These are phyloP conservation scores for Irpex rosettiformis DNA, from an alignment of 1,284 basidiomycete genomes.

Conservation along the genomic window DNA sequence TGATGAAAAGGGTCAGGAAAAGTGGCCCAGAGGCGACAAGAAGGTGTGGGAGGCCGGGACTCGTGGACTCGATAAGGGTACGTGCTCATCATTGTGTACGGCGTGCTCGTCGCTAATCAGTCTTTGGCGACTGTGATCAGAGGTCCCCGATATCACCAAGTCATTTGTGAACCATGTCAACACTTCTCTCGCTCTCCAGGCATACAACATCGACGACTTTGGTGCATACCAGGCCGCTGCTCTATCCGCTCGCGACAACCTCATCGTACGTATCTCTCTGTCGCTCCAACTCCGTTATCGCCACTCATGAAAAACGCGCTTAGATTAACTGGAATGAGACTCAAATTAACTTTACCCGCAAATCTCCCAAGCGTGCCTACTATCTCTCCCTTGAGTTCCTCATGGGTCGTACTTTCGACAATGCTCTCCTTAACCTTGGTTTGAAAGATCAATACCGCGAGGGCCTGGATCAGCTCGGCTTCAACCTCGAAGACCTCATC, in stretches of 20 bases:
- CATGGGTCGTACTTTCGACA: slow-evolving; percentile 85
- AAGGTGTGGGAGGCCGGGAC: slow-evolving; percentile 71
- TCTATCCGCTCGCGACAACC: slow-evolving; percentile 79
- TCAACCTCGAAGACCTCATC: slow-evolving; percentile 82
- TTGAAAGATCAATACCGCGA: slow-evolving; percentile 73
- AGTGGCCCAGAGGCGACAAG: slow-evolving; percentile 86
- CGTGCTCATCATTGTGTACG: slow-evolving; percentile 17
- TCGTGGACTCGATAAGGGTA: slow-evolving; percentile 56
- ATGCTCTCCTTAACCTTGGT: slow-evolving; percentile 77
- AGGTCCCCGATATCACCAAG: slow-evolving; percentile 65
- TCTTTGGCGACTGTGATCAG: slow-evolving; percentile 31
- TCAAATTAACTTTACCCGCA: slow-evolving; percentile 65
- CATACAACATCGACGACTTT: slow-evolving; percentile 82
- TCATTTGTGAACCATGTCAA: slow-evolving; percentile 85
- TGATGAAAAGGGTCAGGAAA: slow-evolving; percentile 71
- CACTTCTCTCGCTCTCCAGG: slow-evolving; percentile 83
- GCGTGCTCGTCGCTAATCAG: not conserved
- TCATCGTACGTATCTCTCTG: slow-evolving; percentile 53
- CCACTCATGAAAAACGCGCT: not conserved
- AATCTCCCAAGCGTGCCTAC: slow-evolving; percentile 81
- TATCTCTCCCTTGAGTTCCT: slow-evolving; percentile 89
- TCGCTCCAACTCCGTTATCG: too few relatives aligned
- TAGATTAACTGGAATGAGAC: slow-evolving; percentile 82
- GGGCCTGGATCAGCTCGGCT: slow-evolving; percentile 74
- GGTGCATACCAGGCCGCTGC: slow-evolving; percentile 82